Evolutionary conservation across 2,329 filamentous ascomycete species (phyloP).

Genomic region (Claviceps paspali): DNA sequence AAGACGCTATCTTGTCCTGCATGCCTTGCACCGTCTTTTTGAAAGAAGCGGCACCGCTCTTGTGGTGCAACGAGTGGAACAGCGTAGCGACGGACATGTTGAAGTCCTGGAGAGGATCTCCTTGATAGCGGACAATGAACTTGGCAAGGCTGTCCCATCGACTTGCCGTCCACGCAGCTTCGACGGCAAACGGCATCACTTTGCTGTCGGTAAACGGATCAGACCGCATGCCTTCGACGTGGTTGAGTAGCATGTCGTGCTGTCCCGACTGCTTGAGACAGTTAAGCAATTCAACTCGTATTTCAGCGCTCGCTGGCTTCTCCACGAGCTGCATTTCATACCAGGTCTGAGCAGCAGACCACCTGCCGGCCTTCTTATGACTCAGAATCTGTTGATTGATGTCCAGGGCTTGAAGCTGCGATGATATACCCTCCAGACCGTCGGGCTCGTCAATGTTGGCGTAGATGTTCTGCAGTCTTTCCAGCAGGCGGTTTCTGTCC

Average conservation of each 20-base stretch:
- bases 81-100: slow-evolving; percentile 58
- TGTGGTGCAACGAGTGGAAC: slow-evolving; percentile 43
- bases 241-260: slow-evolving; percentile 75
- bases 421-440: slow-evolving; percentile 85
- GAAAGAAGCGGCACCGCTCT: slow-evolving; percentile 36
- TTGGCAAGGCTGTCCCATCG: slow-evolving; percentile 63
- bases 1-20: slow-evolving; percentile 54
- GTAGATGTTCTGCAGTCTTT: slow-evolving; percentile 82
- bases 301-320: slow-evolving; percentile 58
- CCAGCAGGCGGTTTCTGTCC: slow-evolving; percentile 51
- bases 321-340: slow-evolving; percentile 82
- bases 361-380: slow-evolving; percentile 82
- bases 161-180: slow-evolving; percentile 81
- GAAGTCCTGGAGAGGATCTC: slow-evolving; percentile 46
- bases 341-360: slow-evolving; percentile 93
- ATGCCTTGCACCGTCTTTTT: slow-evolving; percentile 43
- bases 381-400: slow-evolving; percentile 88
- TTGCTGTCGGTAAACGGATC: slow-evolving; percentile 37
- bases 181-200: slow-evolving; percentile 70
- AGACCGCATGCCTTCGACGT: slow-evolving; percentile 61
- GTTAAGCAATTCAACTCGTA: slow-evolving; percentile 69
- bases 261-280: slow-evolving; percentile 94
- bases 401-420: slow-evolving; percentile 72
- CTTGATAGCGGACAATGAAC: slow-evolving; percentile 42
- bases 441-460: slow-evolving; percentile 96